Conservation (phyloP, 2,329 filamentous ascomycete genomes). For the Colletotrichum siamense region DNA sequence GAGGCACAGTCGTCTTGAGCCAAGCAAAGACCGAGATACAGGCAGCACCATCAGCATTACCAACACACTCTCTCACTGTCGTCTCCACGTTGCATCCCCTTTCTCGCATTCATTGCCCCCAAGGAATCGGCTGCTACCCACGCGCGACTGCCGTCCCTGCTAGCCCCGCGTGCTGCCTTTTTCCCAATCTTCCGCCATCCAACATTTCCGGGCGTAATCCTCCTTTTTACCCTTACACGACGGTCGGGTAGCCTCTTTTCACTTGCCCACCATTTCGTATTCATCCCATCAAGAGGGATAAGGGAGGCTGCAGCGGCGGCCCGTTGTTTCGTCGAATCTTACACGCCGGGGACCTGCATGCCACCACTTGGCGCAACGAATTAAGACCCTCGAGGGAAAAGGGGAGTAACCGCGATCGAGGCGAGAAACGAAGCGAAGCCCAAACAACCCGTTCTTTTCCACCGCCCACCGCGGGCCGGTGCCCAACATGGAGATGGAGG, state of each 20-base stretch:
- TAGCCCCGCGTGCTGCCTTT: neutral
- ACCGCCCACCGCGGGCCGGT: neutral
- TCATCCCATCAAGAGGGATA: neutral
- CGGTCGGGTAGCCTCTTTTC: neutral
- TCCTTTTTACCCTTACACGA: neutral
- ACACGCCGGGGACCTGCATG: neutral
- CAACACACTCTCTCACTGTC: neutral
- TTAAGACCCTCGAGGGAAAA: neutral
- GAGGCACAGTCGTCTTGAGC: neutral
- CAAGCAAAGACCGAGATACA: neutral
- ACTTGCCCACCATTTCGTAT: neutral
- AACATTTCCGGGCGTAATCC: neutral
- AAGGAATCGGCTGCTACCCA: slow-evolving; percentile 3
- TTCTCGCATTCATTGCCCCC: slow-evolving; percentile 9
- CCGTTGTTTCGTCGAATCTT: neutral
- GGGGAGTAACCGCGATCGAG: neutral
- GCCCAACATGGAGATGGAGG: slow-evolving; percentile 10
- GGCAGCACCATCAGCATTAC: neutral
- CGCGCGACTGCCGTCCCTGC: slow-evolving; percentile 5
- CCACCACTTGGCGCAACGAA: neutral
- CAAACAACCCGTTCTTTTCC: neutral
- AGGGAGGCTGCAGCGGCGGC: slow-evolving; percentile 3
- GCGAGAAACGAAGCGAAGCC: neutral
- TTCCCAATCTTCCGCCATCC: neutral
- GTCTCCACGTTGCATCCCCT: slow-evolving; percentile 20